Evolutionary conservation across 2,329 filamentous ascomycete genomes (phyloP).

Genomic region (Boeremia lycopersici): DNA sequence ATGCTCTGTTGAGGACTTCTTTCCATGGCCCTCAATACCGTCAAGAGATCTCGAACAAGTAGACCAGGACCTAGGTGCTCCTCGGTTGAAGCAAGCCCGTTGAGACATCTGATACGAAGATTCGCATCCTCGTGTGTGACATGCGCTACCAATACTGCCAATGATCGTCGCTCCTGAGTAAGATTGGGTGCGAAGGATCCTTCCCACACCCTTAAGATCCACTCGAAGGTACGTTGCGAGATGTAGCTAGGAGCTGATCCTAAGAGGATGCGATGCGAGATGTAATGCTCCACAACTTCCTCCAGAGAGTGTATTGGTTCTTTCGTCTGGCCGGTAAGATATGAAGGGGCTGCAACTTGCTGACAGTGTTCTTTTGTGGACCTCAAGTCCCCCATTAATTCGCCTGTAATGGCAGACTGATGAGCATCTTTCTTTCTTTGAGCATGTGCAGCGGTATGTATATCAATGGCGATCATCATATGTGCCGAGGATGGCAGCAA

Average conservation of each 20-base stretch:
- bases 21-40: constrained; percentile 12
- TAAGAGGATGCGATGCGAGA: constrained; percentile 23
- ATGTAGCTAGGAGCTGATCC: constrained; percentile 6
- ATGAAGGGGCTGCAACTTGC: neutral
- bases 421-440: neutral
- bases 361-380: no score
- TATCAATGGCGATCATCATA: constrained; percentile 20
- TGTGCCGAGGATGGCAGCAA: constrained; percentile 19
- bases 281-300: constrained; percentile 24
- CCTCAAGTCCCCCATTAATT: neutral
- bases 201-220: constrained; percentile 30
- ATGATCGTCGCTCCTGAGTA: constrained; percentile 16
- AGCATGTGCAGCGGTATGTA: constrained; percentile 18
- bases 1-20: constrained; percentile 13
- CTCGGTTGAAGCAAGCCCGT: constrained; percentile 19
- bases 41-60: constrained; percentile 18
- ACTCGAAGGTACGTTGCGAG: constrained; percentile 22
- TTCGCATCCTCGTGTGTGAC: constrained; percentile 4
- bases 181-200: constrained; percentile 1
- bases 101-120: constrained; percentile 27
- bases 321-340: neutral
- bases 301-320: constrained; percentile 16
- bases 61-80: constrained; percentile 13
- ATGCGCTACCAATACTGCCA: constrained; percentile 27
- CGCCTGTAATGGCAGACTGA: neutral